Base-by-base conservation (phyloP, 129 eudicot genomes). In the Cynara cardunculus region DNA sequence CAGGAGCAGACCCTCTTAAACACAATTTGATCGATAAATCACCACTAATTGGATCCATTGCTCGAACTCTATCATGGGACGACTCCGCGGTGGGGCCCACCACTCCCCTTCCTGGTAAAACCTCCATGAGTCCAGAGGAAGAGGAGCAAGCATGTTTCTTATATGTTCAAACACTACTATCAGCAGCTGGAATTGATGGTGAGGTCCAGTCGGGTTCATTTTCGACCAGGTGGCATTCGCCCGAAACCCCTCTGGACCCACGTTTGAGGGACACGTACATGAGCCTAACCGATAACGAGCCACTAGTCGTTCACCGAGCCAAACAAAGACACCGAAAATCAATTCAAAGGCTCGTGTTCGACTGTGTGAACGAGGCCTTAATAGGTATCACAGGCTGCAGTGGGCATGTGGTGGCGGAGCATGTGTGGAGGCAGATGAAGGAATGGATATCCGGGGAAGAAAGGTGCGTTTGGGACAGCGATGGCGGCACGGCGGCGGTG, bases 21-120 rank as follows among this genome's bases (percentile, higher is more conserved):
- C 89, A 86, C 66, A 96, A 89, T 83, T 76, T 93, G 81, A 91
- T 96, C 39, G 99, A 87, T 85, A 96, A 96, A 82, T 96, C 99
- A 16, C 99, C 99, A 2, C 93, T 84, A 19, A 96, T 96, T 25
- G 99, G 97, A 83, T 92, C 99, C 56, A 87, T 96, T 70, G 93
- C 97, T 32, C 97, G 99, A 67, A 92, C 99, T 74, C 89, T 96
- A 72, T 88, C 99, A 77, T 88, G 92, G 91, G 95, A 89, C 14
- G 95, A 92, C 66, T 59, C 87, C 53, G 85, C 83, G 66, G 53
- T 82, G 71, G 91, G 86, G 32, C 71, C 93, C 13, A 80, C 88
- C 41, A 79, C 89, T 16, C 80, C 85, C 19, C 71, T 71, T 71
- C 78, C 88, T 0, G 14, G 25, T 21, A 81, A 78, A 73, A 75